A percentile compares a stretch with the other conserved stretches of the same genome.
phyloP scores from a whole-genome alignment of 129 eudicot genomes.

The Smallanthus sonchifolius region DNA sequence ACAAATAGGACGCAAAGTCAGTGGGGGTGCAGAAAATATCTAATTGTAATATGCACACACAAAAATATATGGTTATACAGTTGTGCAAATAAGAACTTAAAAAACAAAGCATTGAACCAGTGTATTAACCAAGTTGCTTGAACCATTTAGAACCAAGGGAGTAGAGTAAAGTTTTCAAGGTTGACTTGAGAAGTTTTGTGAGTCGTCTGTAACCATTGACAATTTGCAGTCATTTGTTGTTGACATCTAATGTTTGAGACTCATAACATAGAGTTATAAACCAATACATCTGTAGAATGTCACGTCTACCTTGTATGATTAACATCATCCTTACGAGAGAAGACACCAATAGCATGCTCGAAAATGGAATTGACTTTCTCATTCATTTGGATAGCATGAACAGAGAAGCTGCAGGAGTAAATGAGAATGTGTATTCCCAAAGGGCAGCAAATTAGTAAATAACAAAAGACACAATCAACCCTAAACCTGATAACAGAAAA shows the following conservation, averaged over 20 bases:
- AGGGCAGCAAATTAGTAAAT: background rate
- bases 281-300: background rate
- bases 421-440: conserved; percentile 2
- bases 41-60: background rate
- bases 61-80: background rate
- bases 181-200: background rate
- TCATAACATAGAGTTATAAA: background rate
- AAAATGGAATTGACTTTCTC: conserved; percentile 80
- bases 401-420: conserved; percentile 72
- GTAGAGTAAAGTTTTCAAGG: background rate
- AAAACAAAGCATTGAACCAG: conserved; percentile 2
- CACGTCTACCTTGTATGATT: conserved; percentile 46
- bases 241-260: background rate
- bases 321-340: conserved; percentile 77
- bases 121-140: background rate
- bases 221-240: background rate
- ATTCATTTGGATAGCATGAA: conserved; percentile 90
- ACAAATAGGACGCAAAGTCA: background rate
- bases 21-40: background rate
- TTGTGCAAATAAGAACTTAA: background rate
- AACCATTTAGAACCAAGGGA: background rate
- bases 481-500: background rate
- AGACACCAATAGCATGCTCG: conserved; percentile 80
- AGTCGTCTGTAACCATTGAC: background rate
- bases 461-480: background rate